These are phyloP conservation scores for Pulveroboletus sp. DNA, from an alignment of 768 basidiomycete species.

Conservation along the genomic window DNA sequence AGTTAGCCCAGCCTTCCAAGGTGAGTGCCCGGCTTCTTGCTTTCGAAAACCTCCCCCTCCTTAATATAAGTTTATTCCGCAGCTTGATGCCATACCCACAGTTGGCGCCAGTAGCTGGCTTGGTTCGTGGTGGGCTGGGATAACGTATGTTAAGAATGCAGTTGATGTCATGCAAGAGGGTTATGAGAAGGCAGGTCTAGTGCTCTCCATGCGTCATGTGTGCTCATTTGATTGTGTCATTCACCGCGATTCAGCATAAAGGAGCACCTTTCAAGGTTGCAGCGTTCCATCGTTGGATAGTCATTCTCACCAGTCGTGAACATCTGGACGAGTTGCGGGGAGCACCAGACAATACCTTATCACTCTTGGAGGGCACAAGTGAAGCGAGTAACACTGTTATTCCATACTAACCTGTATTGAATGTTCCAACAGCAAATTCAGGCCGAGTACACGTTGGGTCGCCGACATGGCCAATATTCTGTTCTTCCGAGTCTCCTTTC, in stretches of 20 bases:
- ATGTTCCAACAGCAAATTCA: slow-evolving; percentile 32
- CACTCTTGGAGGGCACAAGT: slow-evolving; percentile 27
- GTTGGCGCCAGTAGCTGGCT: slow-evolving; percentile 23
- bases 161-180: slow-evolving; percentile 28
- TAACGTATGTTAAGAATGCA: slow-evolving; percentile 14
- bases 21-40: neutral
- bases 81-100: slow-evolving; percentile 29
- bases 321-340: slow-evolving; percentile 40
- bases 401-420: too few relatives aligned
- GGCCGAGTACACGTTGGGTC: slow-evolving; percentile 36
- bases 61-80: neutral
- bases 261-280: slow-evolving; percentile 30
- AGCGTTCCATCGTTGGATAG: slow-evolving; percentile 2
- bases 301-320: slow-evolving; percentile 18
- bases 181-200: slow-evolving; percentile 25
- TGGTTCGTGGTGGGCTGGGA: slow-evolving; percentile 23
- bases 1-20: slow-evolving; percentile 1
- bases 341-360: slow-evolving; percentile 38
- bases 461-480: slow-evolving; percentile 22
- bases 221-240: too few relatives aligned
- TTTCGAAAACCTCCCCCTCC: neutral
- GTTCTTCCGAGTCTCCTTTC: slow-evolving; percentile 29
- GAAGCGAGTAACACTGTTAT: slow-evolving; percentile 28
- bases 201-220: too few relatives aligned
- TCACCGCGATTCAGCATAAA: slow-evolving; percentile 30